phyloP scores from a whole-genome alignment of 2,329 filamentous ascomycete genomes.

The Cordyceps militaris region DNA sequence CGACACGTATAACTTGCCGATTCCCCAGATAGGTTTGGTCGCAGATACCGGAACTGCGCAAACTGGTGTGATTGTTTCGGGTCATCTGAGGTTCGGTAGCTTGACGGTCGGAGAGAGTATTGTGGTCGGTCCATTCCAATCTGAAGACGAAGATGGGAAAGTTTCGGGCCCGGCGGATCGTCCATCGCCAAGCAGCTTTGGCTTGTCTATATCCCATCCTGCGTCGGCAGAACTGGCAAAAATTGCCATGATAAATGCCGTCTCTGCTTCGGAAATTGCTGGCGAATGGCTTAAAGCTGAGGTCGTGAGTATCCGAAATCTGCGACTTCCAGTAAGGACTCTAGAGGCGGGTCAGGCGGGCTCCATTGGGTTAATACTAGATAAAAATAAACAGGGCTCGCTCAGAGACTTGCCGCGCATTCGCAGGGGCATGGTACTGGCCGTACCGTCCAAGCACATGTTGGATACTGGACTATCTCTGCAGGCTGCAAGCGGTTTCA shows the following conservation, averaged over 20 bases:
- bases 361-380: slow-evolving; percentile 72
- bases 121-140: slow-evolving; percentile 69
- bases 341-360: slow-evolving; percentile 79
- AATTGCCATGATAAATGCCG: slow-evolving; percentile 44
- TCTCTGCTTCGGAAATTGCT: slow-evolving; percentile 44
- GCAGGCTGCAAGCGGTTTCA: slow-evolving; percentile 60
- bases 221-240: slow-evolving; percentile 47
- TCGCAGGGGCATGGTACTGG: slow-evolving; percentile 79
- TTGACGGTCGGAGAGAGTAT: slow-evolving; percentile 73
- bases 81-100: slow-evolving; percentile 71
- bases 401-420: slow-evolving; percentile 34
- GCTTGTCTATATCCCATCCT: slow-evolving; percentile 45
- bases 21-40: slow-evolving; percentile 39
- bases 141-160: slow-evolving; percentile 43
- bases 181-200: slow-evolving; percentile 40
- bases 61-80: slow-evolving; percentile 70
- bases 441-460: slow-evolving; percentile 54
- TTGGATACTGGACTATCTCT: slow-evolving; percentile 49
- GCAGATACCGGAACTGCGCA: slow-evolving; percentile 23
- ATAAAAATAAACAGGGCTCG: slow-evolving; percentile 20
- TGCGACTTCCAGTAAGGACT: slow-evolving; percentile 72
- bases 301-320: slow-evolving; percentile 79
- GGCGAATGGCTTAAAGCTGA: slow-evolving; percentile 74
- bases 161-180: slow-evolving; percentile 36
- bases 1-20: slow-evolving; percentile 73